Evolutionary conservation across 2,329 filamentous ascomycete species (phyloP).

Genomic region (Hymenoscyphus infarciens): DNA sequence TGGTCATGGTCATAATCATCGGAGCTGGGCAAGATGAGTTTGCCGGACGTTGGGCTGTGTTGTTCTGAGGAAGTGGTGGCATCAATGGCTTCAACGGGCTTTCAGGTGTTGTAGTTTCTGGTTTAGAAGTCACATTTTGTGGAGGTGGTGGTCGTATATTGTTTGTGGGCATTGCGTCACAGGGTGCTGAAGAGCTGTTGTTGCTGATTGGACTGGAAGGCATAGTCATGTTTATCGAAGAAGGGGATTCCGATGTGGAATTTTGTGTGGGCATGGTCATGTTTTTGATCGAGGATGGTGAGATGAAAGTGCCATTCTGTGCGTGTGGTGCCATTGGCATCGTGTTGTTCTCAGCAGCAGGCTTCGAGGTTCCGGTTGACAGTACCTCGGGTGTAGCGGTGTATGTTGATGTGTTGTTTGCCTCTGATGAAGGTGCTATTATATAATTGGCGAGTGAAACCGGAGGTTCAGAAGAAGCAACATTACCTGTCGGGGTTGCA

Average conservation of each 20-base stretch:
- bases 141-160: neutral
- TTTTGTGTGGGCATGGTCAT: slow-evolving; percentile 3
- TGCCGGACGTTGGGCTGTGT: neutral
- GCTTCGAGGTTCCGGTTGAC: neutral
- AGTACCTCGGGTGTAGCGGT: neutral
- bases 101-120: slow-evolving; percentile 11
- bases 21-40: slow-evolving; percentile 7
- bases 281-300: neutral
- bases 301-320: neutral
- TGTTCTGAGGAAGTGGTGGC: slow-evolving; percentile 1
- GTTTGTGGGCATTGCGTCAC: neutral
- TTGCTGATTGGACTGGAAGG: neutral
- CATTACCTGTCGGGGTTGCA: neutral
- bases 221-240: neutral
- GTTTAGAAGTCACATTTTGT: slow-evolving; percentile 5
- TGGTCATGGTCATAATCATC: neutral
- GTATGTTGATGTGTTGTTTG: neutral
- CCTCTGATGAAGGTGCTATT: neutral
- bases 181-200: neutral
- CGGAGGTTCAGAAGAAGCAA: neutral
- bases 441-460: neutral
- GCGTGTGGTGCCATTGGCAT: neutral
- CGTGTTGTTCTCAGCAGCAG: neutral
- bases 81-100: slow-evolving; percentile 1
- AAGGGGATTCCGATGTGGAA: neutral